Evolutionary conservation across 176 grass and related monocot species (phyloP).

Genomic region (Bolboschoenus planiculmis): DNA sequence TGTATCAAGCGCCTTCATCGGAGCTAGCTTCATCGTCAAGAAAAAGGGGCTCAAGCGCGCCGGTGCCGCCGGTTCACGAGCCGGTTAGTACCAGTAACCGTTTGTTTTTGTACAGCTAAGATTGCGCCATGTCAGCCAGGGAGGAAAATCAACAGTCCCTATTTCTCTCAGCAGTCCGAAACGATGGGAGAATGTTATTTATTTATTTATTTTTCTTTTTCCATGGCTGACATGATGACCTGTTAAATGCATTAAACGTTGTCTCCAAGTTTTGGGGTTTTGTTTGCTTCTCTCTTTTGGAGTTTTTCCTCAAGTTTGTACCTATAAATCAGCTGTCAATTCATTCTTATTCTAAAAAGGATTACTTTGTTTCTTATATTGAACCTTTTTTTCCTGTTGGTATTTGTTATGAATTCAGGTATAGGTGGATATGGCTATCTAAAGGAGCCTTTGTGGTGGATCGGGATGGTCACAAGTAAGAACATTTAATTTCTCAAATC

Average conservation of each 20-base stretch:
- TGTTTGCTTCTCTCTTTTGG: constrained; percentile 13
- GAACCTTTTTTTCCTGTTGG: constrained; percentile 2
- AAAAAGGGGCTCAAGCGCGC: constrained; percentile 91
- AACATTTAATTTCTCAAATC: background rate
- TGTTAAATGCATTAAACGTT: background rate
- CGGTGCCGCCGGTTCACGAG: constrained; percentile 49
- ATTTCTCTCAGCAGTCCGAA: background rate
- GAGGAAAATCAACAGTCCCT: background rate
- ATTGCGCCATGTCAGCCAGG: constrained; percentile 1
- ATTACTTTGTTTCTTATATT: constrained; percentile 8
- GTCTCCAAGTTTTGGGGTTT: background rate
- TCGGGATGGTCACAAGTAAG: constrained; percentile 95
- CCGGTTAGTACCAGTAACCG: constrained; percentile 30
- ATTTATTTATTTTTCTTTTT: constrained; percentile 10
- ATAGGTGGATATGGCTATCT: constrained; percentile 88
- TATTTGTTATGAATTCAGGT: constrained; percentile 40
- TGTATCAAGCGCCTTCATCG: constrained; percentile 86
- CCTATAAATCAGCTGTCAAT: background rate
- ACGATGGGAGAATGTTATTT: background rate
- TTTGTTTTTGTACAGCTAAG: constrained; percentile 10
- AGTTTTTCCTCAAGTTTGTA: background rate
- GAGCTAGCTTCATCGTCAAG: constrained; percentile 98
- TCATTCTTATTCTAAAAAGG: background rate
- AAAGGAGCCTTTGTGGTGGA: constrained; percentile 91
- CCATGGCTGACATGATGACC: constrained; percentile 22